Base-by-base conservation (phyloP, 306 rosid genomes). In the Lotus japonicus region DNA sequence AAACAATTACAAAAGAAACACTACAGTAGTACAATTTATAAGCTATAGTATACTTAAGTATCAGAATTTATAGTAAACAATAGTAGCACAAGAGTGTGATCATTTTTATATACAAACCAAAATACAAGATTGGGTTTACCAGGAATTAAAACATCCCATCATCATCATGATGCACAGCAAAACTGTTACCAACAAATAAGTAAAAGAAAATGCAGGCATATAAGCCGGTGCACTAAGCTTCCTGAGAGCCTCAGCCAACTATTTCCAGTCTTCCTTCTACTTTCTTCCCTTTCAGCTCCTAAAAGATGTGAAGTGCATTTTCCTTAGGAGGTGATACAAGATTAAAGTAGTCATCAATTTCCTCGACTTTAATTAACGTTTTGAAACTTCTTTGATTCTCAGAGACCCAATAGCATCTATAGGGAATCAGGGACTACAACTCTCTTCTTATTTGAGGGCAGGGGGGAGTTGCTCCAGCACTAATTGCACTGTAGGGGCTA, bases 371-470 rank as follows among this genome's bases (percentile, higher is more conserved):
- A 58, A 59, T 35, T 8, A 58, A 7, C 35, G 48, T 10, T 48
- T 17, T 45, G 36, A 57, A 58, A 66, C 75, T 44, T 57, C 53
- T 21, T 21, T 21, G 23, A 21, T 21, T 21, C 3, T 21, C 23
- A 19, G 15, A 7, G 39, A 63, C 19, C 15, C 41, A 69, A 26
- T 16, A 62, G 51, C n/a, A n/a, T n/a, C n/a, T n/a, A n/a, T n/a
- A 17, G 42, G 26, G 43, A 71, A 50, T 35, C 41, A 48, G 54
- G 55, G 56, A 62, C 71, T 51, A 72, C n/a, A n/a, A n/a, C n/a
- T n/a, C n/a, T n/a, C n/a, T n/a, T n/a, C n/a, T n/a, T n/a, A n/a
- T n/a, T n/a, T n/a, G n/a, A n/a, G n/a, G n/a, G n/a, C n/a, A 21
- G 23, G 23, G 3, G 1, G 23, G 3, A 21, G 23, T 21, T 21